A percentile compares a stretch with the other conserved stretches of the same genome.
Conservation (phyloP, 2,329 filamentous ascomycete species). For the Sarocladium brachiariae region DNA sequence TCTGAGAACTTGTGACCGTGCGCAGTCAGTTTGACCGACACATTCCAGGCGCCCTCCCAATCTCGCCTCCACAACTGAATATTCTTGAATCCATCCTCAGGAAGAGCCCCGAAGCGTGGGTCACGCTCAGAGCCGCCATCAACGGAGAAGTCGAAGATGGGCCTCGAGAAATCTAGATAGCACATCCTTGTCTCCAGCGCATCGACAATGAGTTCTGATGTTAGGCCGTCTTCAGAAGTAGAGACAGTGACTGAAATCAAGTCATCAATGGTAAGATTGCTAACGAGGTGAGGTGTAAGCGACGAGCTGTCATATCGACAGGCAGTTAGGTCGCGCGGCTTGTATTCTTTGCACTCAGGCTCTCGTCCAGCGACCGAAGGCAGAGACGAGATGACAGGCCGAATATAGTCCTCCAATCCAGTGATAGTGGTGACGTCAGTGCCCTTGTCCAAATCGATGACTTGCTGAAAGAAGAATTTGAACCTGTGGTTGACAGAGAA, state of each 20-base stretch:
- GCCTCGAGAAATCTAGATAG: slow-evolving; percentile 62
- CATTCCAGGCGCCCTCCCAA: slow-evolving; percentile 70
- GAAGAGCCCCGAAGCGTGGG: slow-evolving; percentile 57
- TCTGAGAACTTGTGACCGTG: not conserved
- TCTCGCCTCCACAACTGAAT: slow-evolving; percentile 77
- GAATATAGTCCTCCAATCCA: slow-evolving; percentile 62
- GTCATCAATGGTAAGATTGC: slow-evolving; percentile 34
- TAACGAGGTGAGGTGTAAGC: slow-evolving; percentile 54
- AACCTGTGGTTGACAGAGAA: slow-evolving; percentile 74
- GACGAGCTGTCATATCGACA: slow-evolving; percentile 63
- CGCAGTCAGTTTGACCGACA: slow-evolving; percentile 28
- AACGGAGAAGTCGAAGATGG: slow-evolving; percentile 59
- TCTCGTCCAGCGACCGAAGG: slow-evolving; percentile 62
- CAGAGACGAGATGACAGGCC: slow-evolving; percentile 58
- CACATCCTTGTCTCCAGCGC: slow-evolving; percentile 76
- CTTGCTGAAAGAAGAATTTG: slow-evolving; percentile 83
- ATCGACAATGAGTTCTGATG: slow-evolving; percentile 57
- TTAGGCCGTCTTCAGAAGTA: slow-evolving; percentile 29
- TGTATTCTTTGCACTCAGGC: slow-evolving; percentile 43
- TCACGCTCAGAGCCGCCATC: slow-evolving; percentile 52
- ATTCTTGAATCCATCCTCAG: slow-evolving; percentile 56
- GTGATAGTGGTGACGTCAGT: slow-evolving; percentile 61
- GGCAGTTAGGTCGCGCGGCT: slow-evolving; percentile 44
- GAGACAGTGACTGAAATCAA: slow-evolving; percentile 56
- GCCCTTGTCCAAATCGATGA: slow-evolving; percentile 68